Base-by-base conservation (phyloP, 106 monocot species). In the Alisma plantagoaquatica region DNA sequence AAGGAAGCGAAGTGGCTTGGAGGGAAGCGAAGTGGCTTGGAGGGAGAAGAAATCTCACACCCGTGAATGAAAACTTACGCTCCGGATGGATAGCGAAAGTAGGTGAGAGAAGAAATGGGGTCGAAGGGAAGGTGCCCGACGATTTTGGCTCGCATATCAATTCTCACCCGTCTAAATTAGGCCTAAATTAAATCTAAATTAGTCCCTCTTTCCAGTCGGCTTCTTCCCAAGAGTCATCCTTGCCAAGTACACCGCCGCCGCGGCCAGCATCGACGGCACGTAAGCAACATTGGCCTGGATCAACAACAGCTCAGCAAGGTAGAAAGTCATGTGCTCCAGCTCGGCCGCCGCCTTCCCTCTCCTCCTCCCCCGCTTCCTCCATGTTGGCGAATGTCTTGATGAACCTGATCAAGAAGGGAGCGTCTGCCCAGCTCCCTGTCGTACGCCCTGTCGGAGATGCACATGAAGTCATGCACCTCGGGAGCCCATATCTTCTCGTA, bases 401-500 rank as follows among this genome's bases (percentile, higher is more conserved):
- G 22, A 84, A 28, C 38, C 57, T 50, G 70, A 71, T 75, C 41
- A 74, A 51, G 10, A 78, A 60, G 66, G 75, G 78, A 68, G 4
- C 78, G 60, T 46, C 57, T 71, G 53, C 73, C 70, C 4, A 84
- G 61, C 19, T 70, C 66, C 57, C 77, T 60, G 7, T 43, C 56
- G 27, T 83, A 83, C 2, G 77, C 71, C 16, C 46, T 30, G 43
- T 83, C 83, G 15, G 83, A 83, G 23, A 84, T 84, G 42, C 64
- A 69, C 3, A 78, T 69, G 68, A 84, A 84, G 19, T 84, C 84
- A 41, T 75, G 46, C 7, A 83, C 62, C 82, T 82, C 65, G 0
- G 84, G 84, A 58, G 78, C 71, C 75, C 78, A 84, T 7, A 84
- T 78, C 46, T 78, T 78, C 29, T 84, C 84, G 45, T 78, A 84